Conservation (phyloP, 345 rosid species). For the Cardamine chenopodiifolia region DNA sequence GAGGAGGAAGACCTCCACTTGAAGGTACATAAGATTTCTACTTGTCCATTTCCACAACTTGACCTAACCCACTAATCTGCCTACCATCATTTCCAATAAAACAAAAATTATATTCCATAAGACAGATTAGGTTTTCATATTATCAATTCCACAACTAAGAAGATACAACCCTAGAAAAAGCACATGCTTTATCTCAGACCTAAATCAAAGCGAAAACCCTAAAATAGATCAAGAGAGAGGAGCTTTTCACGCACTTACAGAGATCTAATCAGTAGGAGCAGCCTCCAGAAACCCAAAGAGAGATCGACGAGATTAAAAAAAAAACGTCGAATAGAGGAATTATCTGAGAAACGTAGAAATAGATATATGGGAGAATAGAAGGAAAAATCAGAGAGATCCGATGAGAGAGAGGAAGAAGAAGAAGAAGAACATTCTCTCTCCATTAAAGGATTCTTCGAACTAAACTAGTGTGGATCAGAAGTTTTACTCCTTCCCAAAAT, state of each 20-base stretch:
- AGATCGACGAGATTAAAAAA: conserved; percentile 25
- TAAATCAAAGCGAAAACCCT: neutral
- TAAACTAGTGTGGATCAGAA: conserved; percentile 10
- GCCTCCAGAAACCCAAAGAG: neutral
- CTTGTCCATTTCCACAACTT: conserved; percentile 67
- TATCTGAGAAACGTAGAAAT: neutral
- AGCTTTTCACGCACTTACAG: conserved; percentile 21
- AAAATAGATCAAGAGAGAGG: neutral
- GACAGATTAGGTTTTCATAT: conserved; percentile 4
- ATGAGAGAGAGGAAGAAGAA: conserved; percentile 20
- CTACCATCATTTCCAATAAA: conserved; percentile 17
- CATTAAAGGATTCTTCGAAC: conserved; percentile 13
- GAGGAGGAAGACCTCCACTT: conserved; percentile 61
- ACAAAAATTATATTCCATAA: neutral
- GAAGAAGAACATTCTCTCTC: conserved; percentile 39
- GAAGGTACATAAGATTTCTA: conserved; percentile 59
- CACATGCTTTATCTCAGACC: neutral
- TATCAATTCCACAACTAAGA: conserved; percentile 10
- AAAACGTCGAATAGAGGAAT: neutral
- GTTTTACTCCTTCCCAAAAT: neutral
- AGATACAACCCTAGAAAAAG: conserved; percentile 11
- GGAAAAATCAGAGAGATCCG: conserved; percentile 28
- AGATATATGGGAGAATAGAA: neutral
- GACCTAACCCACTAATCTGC: conserved; percentile 32
- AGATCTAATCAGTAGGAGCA: conserved; percentile 20